Base-by-base conservation (phyloP, 371 early-diverging fungal genomes). In the Mucor velutinosus region DNA sequence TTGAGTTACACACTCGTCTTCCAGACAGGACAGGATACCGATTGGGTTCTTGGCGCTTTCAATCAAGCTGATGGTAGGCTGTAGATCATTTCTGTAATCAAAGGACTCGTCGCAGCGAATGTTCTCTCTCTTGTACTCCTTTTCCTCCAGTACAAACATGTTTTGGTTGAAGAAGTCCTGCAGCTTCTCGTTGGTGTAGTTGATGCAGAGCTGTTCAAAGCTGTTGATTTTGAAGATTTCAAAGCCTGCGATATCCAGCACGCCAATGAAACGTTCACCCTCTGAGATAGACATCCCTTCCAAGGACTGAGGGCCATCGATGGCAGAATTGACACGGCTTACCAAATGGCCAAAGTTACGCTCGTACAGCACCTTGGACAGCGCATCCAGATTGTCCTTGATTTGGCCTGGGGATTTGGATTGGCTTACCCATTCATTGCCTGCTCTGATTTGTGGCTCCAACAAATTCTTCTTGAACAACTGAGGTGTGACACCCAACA, bases 141-240 rank as follows among this genome's bases (percentile, higher is more conserved):
- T 98, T 77, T 99, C 99, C 82, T 99, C 99, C 21, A 98, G 84
- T 47, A 96, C 93, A 86, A 99, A 99, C 99, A 99, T 99, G 79
- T 99, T 97, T 82, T 99, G 99, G 83, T 99, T 99, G 86, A 99
- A 99, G 82, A 99, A 99, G 78, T 99, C 99, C 77, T 99, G 99
- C 17, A 99, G 90, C 69, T 95, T 95, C 81, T 99, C 99, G 83
- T 99, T 99, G 45, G 99, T 99, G 81, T 99, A 99, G 85, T 99
- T 99, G 85, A 99, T 99, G 78, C 97, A 98, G 27, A 99, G 87
- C 79, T 99, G 99, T 78, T 99, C 99, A 87, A 99, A 99, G 73
- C 94, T 93, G 85, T 99, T 99, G 75, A 92, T 91, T 75, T 98
- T 93, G 75, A 99, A 98, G 65, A 99, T 99, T 85, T 99, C 99